phyloP scores from a whole-genome alignment of 805 yeast species.

The Monosporozyma aerobia region DNA sequence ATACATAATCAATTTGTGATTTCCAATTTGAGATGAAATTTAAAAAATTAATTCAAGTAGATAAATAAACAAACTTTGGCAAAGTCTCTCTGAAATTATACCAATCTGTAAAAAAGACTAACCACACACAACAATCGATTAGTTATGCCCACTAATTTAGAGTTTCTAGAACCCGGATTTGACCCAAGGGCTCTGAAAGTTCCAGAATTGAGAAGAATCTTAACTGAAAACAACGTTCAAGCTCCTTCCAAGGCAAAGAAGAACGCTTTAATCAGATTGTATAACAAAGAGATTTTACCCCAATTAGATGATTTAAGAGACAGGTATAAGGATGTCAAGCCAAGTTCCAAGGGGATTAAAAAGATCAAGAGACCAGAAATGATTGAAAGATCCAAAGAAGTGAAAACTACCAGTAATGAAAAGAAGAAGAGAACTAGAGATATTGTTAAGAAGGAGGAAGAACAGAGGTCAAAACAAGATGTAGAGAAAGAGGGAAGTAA shows the following conservation, averaged over 20 bases:
- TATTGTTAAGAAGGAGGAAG: neutral
- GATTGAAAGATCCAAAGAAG: conserved; percentile 5
- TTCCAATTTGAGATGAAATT: neutral
- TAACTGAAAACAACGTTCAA: conserved; percentile 48
- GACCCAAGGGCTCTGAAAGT: conserved; percentile 58
- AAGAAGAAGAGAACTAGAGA: conserved; percentile 9
- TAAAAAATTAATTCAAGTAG: neutral
- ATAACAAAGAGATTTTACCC: conserved; percentile 43
- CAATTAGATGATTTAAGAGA: conserved; percentile 35
- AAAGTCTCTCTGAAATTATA: neutral
- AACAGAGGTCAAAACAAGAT: conserved; percentile 5
- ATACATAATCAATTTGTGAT: neutral
- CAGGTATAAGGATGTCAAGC: conserved; percentile 14
- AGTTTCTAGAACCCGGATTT: conserved; percentile 36
- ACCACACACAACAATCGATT: neutral
- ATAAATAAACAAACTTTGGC: neutral
- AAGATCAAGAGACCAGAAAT: neutral
- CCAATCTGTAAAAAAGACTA: neutral
- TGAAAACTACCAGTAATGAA: conserved; percentile 1
- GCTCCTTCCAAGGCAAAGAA: conserved; percentile 61
- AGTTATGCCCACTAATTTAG: conserved; percentile 1
- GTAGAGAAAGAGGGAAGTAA: conserved; percentile 5
- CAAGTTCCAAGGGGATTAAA: conserved; percentile 15
- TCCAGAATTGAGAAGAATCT: conserved; percentile 56
- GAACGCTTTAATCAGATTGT: conserved; percentile 47